These are phyloP conservation scores for Erythrophleum ivorense DNA, from an alignment of 331 rosid species.

Conservation along the genomic window DNA sequence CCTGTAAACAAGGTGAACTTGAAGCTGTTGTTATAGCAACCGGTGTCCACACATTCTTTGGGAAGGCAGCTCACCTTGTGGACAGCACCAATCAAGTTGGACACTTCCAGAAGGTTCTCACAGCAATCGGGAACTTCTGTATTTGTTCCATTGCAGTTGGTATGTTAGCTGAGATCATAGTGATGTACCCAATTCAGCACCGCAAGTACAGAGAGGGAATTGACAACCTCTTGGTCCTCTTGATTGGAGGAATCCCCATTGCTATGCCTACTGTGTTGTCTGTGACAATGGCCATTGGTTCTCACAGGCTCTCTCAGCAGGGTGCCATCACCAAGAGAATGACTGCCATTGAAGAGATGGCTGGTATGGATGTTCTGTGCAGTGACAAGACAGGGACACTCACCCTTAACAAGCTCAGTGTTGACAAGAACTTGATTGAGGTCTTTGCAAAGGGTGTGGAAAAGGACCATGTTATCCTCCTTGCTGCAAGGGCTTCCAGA, in stretches of 20 bases:
- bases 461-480: conserved; percentile 81
- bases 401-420: conserved; percentile 91
- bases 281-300: conserved; percentile 99
- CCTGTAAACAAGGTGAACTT: conserved; percentile 96
- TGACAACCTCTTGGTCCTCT: conserved; percentile 90
- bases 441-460: conserved; percentile 85
- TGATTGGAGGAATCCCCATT: conserved; percentile 99
- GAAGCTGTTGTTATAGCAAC: conserved; percentile 99
- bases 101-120: conserved; percentile 91
- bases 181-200: conserved; percentile 92
- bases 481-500: conserved; percentile 92
- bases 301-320: conserved; percentile 90
- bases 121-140: conserved; percentile 95
- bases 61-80: conserved; percentile 97
- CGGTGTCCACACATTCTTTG: conserved; percentile 96
- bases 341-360: conserved; percentile 99
- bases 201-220: conserved; percentile 82
- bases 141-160: conserved; percentile 92
- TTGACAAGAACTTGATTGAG: conserved; percentile 84
- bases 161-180: conserved; percentile 81
- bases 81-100: conserved; percentile 98
- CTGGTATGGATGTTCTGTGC: conserved; percentile 99
- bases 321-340: conserved; percentile 98
- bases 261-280: conserved; percentile 99
- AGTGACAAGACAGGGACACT: conserved; percentile 98